Evolutionary conservation across 2,329 filamentous ascomycete species (phyloP).

Genomic region (Diplodia mutila): DNA sequence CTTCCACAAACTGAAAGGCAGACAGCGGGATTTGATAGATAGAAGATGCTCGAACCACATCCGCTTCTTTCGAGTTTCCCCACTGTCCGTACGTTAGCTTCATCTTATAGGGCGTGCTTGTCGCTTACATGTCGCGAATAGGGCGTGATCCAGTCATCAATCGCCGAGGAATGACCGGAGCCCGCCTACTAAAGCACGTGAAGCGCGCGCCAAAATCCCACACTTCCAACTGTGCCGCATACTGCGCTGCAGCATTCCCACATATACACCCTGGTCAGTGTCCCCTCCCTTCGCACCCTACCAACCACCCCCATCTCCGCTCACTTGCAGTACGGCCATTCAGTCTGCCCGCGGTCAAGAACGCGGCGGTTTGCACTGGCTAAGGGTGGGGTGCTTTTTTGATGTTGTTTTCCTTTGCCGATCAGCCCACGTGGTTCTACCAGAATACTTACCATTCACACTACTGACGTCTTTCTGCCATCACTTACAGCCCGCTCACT

Average conservation of each 20-base stretch:
- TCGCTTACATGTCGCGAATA: not conserved
- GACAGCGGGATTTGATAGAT: not conserved
- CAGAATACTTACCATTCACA: not conserved
- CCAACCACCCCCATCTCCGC: not conserved
- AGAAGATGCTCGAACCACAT: not conserved
- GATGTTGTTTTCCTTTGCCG: not conserved
- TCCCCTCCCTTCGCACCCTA: not conserved
- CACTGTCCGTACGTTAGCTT: not conserved
- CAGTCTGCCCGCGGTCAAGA: not conserved
- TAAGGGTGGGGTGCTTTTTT: not conserved
- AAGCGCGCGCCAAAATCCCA: not conserved
- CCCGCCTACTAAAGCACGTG: constrained; percentile 6
- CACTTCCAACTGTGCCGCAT: constrained; percentile 1
- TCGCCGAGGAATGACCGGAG: constrained; percentile 1
- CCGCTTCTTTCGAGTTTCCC: not conserved
- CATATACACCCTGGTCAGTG: constrained; percentile 15
- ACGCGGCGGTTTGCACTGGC: not conserved
- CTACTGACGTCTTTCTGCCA: not conserved
- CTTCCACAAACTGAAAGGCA: not conserved
- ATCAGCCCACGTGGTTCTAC: not conserved
- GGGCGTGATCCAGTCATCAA: not conserved
- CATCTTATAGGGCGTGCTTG: not conserved
- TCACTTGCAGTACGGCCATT: not conserved
- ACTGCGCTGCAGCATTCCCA: constrained; percentile 10
- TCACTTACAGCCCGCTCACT: not conserved